Evolutionary conservation across 441 rosid species (phyloP).

Genomic region (Pelargonium exstipulatum): DNA sequence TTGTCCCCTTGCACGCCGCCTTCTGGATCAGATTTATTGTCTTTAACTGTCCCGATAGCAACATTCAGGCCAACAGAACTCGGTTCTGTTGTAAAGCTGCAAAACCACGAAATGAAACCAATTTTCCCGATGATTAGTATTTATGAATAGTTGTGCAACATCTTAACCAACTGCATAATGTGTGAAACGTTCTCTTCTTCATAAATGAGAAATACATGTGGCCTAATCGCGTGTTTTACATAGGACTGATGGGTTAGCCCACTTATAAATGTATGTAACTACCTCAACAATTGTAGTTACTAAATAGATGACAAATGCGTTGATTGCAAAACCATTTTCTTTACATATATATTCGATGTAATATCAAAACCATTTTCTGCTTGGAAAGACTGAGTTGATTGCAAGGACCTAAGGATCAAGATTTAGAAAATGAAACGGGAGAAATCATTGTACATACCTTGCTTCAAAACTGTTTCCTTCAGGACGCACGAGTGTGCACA

Average conservation of each 20-base stretch:
- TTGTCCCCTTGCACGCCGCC: slow-evolving; percentile 31
- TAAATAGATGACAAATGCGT: no score
- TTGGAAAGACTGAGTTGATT: no score
- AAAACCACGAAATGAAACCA: slow-evolving; percentile 3
- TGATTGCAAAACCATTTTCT: no score
- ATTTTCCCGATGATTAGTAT: background rate
- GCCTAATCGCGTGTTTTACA: no score
- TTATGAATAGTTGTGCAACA: background rate
- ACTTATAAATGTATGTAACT: no score
- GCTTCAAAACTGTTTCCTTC: slow-evolving; percentile 65
- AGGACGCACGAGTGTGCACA: slow-evolving; percentile 53
- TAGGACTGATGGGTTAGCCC: no score
- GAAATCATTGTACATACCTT: slow-evolving; percentile 42
- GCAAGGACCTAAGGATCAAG: background rate
- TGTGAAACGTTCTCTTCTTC: no score
- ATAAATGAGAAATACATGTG: no score
- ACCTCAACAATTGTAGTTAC: no score
- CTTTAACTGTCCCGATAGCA: slow-evolving; percentile 39
- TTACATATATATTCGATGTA: no score
- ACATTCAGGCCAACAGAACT: slow-evolving; percentile 65
- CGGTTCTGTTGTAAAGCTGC: slow-evolving; percentile 39
- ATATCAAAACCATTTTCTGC: no score
- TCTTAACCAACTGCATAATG: background rate
- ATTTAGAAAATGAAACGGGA: background rate
- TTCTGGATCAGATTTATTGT: slow-evolving; percentile 31